Evolutionary conservation across 805 yeast genomes (phyloP), one percentile per base, ranked within the genome.

Genomic region (Saccharomycopsis fodiens): DNA sequence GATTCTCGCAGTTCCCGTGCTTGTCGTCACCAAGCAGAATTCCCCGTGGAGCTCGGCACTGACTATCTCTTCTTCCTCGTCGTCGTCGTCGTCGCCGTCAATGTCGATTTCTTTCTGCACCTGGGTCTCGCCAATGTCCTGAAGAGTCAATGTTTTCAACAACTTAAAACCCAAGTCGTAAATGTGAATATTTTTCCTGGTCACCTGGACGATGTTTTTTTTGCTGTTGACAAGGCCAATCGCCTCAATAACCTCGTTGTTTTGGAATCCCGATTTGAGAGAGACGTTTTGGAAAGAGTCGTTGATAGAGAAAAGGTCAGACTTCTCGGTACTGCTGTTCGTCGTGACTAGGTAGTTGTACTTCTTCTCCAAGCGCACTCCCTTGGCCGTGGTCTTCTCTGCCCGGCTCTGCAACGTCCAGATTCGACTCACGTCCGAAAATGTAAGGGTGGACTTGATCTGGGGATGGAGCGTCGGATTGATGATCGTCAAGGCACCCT

Each of bases 311-410:
- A 82, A 82, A 30, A 82, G 73, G 56, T 84, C 88, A 19, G 87
- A 78, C 52, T 78, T 80, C 41, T 69, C 70, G 49, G 77, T 76
- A 16, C 70, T 63, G 35, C 75, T 74, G 58, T 82, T 89, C 0
- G 94, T 82, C 0, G 94, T 82, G 17, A 86, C 70, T 40, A 86
- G 65, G 57, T 73, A 85, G 50, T 71, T 72, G 56, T 78, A 78
- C 27, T 68, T 67, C 40, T 65, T 62, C 38, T 61, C 57, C 13
- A 61, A 48, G 41, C 67, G 63, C 2, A 51, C 54, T 2, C 60
- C 65, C 23, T 55, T 55, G 17, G 22, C 32, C 19, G 30, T 36
- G 27, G 30, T 27, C 35, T 44, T 48, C 3, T 42, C 30, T 2
- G 43, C 39, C 27, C 45, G 35, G 12, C 39, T 16, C 6, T 29